Evolutionary conservation across 2,329 filamentous ascomycete genomes (phyloP).

Genomic region (Cladosporium halotolerans): DNA sequence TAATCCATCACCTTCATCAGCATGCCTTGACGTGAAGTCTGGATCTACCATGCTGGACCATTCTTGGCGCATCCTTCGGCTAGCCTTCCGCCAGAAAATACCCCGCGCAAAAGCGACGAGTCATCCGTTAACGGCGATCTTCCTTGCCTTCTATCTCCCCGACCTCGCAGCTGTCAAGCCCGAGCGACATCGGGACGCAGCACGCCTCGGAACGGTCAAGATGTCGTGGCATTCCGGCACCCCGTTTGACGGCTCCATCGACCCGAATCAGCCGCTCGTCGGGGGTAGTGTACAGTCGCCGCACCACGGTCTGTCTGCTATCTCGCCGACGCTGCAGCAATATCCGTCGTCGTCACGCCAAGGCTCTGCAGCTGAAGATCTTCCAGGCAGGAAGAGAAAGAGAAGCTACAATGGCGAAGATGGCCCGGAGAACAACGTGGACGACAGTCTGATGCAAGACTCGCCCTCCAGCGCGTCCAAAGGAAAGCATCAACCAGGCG

Average conservation of each 20-base stretch:
- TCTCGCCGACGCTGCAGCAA: conserved; percentile 13
- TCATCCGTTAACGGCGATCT: not conserved
- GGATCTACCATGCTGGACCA: too few relatives aligned
- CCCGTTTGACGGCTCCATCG: conserved; percentile 19
- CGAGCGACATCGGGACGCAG: conserved; percentile 12
- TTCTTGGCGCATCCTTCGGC: too few relatives aligned
- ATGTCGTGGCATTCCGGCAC: conserved; percentile 23
- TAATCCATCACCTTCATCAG: too few relatives aligned
- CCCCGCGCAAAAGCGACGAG: not conserved
- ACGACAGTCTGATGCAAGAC: conserved; percentile 7
- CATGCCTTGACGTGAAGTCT: too few relatives aligned
- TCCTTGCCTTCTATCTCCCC: not conserved
- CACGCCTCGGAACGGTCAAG: conserved; percentile 4
- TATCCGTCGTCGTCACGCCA: conserved; percentile 9
- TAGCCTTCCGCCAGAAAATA: not conserved
- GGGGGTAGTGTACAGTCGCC: conserved; percentile 10
- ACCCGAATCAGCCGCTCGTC: conserved; percentile 7
- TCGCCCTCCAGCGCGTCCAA: conserved; percentile 14
- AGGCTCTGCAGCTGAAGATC: conserved; percentile 8
- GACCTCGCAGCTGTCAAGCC: conserved; percentile 10
- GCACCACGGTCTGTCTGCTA: conserved; percentile 11
- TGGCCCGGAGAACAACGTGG: conserved; percentile 9
- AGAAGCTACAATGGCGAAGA: conserved; percentile 13
- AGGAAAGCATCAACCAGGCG: conserved; percentile 38
- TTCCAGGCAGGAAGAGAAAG: conserved; percentile 10